A percentile compares a stretch with the other conserved stretches of the same genome.
These are phyloP conservation scores for Nevesoporus exiguus DNA, from an alignment of 768 basidiomycete genomes.

Conservation along the genomic window DNA sequence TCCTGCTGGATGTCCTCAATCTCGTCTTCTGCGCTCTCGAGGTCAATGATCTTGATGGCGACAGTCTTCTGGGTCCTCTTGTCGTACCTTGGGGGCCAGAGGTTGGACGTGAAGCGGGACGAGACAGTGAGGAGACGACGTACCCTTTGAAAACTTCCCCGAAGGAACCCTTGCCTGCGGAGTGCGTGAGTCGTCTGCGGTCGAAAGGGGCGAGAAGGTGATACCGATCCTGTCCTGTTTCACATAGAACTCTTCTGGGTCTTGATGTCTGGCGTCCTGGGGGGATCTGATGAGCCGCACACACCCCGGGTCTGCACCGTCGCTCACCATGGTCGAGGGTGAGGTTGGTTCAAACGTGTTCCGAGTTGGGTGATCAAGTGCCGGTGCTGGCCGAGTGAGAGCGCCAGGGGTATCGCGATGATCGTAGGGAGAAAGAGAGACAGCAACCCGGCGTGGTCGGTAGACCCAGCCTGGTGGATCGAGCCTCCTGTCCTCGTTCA, in stretches of 20 bases:
- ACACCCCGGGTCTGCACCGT: background rate
- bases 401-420: slow-evolving; percentile 3
- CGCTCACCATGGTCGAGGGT: slow-evolving; percentile 20
- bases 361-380: slow-evolving; percentile 13
- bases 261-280: slow-evolving; percentile 69
- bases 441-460: background rate
- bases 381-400: background rate
- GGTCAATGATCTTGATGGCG: slow-evolving; percentile 99
- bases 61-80: slow-evolving; percentile 95
- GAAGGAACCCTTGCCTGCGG: slow-evolving; percentile 92
- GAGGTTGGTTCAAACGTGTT: background rate
- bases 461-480: slow-evolving; percentile 7
- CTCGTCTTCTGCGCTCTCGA: slow-evolving; percentile 98
- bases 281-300: slow-evolving; percentile 7
- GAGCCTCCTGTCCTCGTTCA: slow-evolving; percentile 5
- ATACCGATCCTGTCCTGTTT: slow-evolving; percentile 95
- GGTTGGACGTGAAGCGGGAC: slow-evolving; percentile 6
- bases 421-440: background rate
- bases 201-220: slow-evolving; percentile 20
- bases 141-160: slow-evolving; percentile 99
- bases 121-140: slow-evolving; percentile 19
- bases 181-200: slow-evolving; percentile 17
- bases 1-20: slow-evolving; percentile 99
- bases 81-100: slow-evolving; percentile 65
- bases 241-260: slow-evolving; percentile 97